Conservation (phyloP, 352 stramenopile genomes). For the Pythium aristosporum region DNA sequence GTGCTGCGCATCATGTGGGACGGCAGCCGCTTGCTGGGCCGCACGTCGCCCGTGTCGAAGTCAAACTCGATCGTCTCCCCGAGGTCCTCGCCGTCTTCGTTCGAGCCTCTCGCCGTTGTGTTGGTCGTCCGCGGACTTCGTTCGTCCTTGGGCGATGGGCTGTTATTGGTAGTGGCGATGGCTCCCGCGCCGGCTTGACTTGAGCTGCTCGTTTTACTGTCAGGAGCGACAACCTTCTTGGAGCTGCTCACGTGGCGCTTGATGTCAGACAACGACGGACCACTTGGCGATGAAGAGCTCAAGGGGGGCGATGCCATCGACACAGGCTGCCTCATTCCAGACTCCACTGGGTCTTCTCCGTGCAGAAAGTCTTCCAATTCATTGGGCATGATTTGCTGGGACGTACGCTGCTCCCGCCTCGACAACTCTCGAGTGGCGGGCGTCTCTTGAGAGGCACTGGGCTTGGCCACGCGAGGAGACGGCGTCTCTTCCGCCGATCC, state of each 20-base stretch:
- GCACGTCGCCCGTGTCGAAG: constrained; percentile 27
- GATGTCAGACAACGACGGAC: background rate
- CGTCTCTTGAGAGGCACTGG: background rate
- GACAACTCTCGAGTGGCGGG: background rate
- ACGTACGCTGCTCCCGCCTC: background rate
- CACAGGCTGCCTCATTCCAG: background rate
- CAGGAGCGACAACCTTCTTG: background rate
- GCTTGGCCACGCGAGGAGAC: no score
- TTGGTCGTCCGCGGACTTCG: constrained; percentile 30
- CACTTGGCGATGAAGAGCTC: background rate
- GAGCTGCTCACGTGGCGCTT: background rate
- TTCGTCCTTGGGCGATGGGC: constrained; percentile 14
- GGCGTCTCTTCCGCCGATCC: no score
- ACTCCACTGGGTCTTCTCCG: background rate
- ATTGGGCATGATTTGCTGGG: background rate
- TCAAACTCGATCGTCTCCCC: constrained; percentile 29
- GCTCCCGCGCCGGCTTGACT: no score
- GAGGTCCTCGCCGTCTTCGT: constrained; percentile 14
- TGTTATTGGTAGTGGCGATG: background rate
- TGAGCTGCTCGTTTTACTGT: background rate
- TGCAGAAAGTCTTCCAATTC: background rate
- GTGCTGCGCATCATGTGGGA: constrained; percentile 23
- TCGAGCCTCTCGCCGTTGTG: constrained; percentile 22
- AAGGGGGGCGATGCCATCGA: background rate
- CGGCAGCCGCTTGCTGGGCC: constrained; percentile 20